A percentile compares a stretch with the other conserved stretches of the same genome.
Evolutionary conservation across 768 basidiomycete genomes (phyloP).

Genomic region (Lactarius deliciosus): DNA sequence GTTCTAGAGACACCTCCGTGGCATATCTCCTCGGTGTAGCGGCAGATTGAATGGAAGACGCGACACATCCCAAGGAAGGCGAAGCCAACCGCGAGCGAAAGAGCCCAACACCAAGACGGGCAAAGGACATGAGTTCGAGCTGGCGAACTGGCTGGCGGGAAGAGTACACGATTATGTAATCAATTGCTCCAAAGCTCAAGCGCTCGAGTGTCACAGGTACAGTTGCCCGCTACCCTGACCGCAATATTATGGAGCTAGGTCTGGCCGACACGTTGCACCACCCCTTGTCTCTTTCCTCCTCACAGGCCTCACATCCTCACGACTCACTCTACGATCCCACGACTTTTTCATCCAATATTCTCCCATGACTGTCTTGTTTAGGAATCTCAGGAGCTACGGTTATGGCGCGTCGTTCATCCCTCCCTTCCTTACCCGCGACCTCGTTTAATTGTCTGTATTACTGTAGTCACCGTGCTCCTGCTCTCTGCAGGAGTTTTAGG

Average conservation of each 20-base stretch:
- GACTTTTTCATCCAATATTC: not conserved
- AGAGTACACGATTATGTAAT: conserved; percentile 6
- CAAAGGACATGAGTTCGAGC: conserved; percentile 25
- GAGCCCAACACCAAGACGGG: conserved; percentile 19
- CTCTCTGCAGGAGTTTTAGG: conserved; percentile 13
- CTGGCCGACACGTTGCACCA: conserved; percentile 18
- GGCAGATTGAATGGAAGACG: conserved; percentile 25
- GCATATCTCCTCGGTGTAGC: conserved; percentile 39
- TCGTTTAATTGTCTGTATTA: not conserved
- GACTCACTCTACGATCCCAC: conserved; percentile 13
- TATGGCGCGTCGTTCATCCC: conserved; percentile 7
- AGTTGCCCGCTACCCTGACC: not conserved
- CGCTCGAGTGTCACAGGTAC: not conserved
- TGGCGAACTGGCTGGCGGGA: not conserved
- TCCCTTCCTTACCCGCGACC: not conserved
- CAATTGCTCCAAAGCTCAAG: not conserved
- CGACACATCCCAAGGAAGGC: not conserved
- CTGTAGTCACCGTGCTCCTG: conserved; percentile 8
- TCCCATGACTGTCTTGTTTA: conserved; percentile 27
- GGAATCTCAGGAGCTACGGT: conserved; percentile 20
- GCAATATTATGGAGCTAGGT: not conserved
- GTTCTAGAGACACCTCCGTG: conserved; percentile 36
- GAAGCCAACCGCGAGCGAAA: conserved; percentile 17
- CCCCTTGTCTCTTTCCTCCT: conserved; percentile 2
- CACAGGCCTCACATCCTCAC: conserved; percentile 1